Evolutionary conservation across 177 flowering plant genomes (phyloP).

Genomic region (Telopea speciosissima): DNA sequence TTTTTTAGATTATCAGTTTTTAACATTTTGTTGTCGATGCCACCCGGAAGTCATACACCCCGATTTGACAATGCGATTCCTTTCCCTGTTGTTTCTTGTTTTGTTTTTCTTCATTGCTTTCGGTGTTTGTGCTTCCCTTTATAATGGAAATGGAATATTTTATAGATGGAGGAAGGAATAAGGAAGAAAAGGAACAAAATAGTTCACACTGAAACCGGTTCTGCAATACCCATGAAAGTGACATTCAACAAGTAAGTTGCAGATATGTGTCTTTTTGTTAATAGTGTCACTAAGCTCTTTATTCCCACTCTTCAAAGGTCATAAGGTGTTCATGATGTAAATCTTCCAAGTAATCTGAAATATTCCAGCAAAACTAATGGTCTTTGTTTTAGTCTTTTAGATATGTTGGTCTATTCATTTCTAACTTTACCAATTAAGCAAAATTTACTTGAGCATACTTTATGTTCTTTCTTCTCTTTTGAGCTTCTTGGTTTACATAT

Average conservation of each 20-base stretch:
- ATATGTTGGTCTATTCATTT: too few species aligned
- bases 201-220: slow-evolving; percentile 81
- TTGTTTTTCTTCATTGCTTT: not conserved
- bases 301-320: too few species aligned
- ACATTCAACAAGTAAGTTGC: slow-evolving; percentile 69
- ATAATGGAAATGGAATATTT: not conserved
- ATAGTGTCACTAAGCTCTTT: too few species aligned
- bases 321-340: too few species aligned
- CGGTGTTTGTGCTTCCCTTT: too few species aligned
- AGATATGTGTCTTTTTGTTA: not conserved
- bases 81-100: not conserved
- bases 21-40: too few species aligned
- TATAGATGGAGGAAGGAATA: slow-evolving; percentile 83
- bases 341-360: too few species aligned
- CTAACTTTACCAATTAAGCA: not conserved
- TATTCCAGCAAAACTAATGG: too few species aligned
- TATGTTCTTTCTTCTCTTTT: too few species aligned
- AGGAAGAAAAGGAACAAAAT: slow-evolving; percentile 78
- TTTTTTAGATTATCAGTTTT: not conserved
- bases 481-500: too few species aligned
- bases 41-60: not conserved
- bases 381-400: too few species aligned
- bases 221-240: slow-evolving; percentile 64
- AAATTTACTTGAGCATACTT: not conserved
- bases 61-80: not conserved